Percentiles rank a stretch among this genome's conserved stretches.
Conservation (phyloP, 1,139 yeast genomes). For the Geotrichum reessii region DNA sequence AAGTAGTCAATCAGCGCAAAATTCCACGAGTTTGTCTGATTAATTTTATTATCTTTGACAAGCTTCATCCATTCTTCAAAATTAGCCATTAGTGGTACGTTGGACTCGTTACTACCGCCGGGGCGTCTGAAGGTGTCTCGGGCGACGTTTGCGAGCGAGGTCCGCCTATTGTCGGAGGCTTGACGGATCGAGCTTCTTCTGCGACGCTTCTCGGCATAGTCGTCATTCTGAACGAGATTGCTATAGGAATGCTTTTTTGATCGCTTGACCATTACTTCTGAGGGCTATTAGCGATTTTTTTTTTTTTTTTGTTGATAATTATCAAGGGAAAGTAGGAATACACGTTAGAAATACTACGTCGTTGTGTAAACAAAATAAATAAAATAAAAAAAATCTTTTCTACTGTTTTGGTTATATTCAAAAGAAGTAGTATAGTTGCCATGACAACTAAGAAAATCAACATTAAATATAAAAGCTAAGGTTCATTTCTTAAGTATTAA, state of each 20-base stretch:
- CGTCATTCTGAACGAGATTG: constrained; percentile 24
- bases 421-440: not conserved
- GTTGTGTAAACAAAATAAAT: not conserved
- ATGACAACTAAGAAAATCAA: no score
- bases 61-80: constrained; percentile 88
- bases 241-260: not conserved
- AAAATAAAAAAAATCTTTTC: not conserved
- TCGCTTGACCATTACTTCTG: not conserved
- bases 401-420: not conserved
- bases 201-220: constrained; percentile 30
- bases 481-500: no score
- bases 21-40: constrained; percentile 62
- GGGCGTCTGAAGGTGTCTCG: constrained; percentile 4
- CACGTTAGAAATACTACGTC: not conserved
- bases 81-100: constrained; percentile 49
- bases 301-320: not conserved
- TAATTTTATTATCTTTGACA: constrained; percentile 71
- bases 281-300: not conserved
- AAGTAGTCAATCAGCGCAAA: constrained; percentile 85
- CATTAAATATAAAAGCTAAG: no score
- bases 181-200: constrained; percentile 22
- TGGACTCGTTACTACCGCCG: constrained; percentile 16
- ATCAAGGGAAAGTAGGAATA: not conserved
- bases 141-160: constrained; percentile 4
- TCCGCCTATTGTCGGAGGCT: constrained; percentile 8